Base-by-base conservation (phyloP, 768 basidiomycete species). In the Phanerochaete carnosa region DNA sequence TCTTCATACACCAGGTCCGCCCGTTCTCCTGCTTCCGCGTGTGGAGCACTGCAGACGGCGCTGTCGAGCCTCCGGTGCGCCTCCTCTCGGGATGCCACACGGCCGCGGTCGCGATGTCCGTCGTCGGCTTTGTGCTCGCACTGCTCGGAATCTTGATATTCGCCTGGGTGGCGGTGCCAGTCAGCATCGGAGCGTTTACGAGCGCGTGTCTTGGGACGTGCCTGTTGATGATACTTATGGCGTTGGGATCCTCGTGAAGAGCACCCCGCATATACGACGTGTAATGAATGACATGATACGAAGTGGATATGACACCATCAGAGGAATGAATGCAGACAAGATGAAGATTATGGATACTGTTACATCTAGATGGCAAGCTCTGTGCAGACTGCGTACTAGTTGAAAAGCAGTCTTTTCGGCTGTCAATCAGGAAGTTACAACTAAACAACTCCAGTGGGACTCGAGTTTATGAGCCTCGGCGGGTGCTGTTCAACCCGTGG, bases 191-290 rank as follows among this genome's bases (percentile, higher is more conserved):
- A 15, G 66, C 64, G 26, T 69, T 69, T 46, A 62, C 64, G 33
- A 69, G 66, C 39, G 68, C 57, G 11, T 69, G 65, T 50, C 54
- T 72, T 2, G 70, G 68, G 29, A 58, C 45, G 39, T 69, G 68
- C 45, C 47, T 56, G 13, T 22, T 66, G 13, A 60, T 57, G 15
- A 49, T 62, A 2, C 22, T 55, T 28, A 16, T 58, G 35, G 58
- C 61, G 28, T 52, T 65, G 30, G 37, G 55, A 28, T 61, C 59
- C 37, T 39, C n/a, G 22, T 60, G 51, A 43, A 16, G n/a, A 13
- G 47, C 25, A 23, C 47, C 26, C 16, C n/a, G 12, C 22, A 25
- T 2, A 28, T 2, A 51, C 49, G 49, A 28, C 15, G 16, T 29
- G 28, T 15, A 16, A 26, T 15, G 26, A 26, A 23, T 51, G 49